These are phyloP conservation scores for Pythium rhizo-oryzae DNA, from an alignment of 352 stramenopile genomes.

Conservation along the genomic window DNA sequence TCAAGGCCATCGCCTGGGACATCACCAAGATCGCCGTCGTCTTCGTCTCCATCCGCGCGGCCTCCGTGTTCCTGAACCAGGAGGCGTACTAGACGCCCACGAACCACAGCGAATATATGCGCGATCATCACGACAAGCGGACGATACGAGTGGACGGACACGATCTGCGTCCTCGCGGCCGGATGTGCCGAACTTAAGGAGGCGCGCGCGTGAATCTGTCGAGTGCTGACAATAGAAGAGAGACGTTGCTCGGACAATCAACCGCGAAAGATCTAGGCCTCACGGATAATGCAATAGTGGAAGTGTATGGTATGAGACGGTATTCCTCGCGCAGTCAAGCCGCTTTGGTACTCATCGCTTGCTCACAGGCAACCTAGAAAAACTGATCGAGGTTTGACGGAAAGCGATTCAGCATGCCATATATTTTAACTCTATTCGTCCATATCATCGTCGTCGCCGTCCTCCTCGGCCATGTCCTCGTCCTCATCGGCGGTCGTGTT, in stretches of 20 bases:
- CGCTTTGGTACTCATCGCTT: not conserved
- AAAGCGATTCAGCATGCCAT: slow-evolving; percentile 9
- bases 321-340: not conserved
- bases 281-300: not conserved
- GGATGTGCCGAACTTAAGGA: too few relatives aligned
- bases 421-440: slow-evolving; percentile 49
- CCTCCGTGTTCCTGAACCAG: slow-evolving; percentile 73
- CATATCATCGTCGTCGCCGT: slow-evolving; percentile 45
- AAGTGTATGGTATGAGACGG: not conserved
- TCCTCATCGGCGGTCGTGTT: slow-evolving; percentile 51
- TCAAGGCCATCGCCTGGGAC: slow-evolving; percentile 77
- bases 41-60: slow-evolving; percentile 74
- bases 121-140: too few relatives aligned
- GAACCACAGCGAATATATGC: not conserved
- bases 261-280: too few relatives aligned
- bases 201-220: too few relatives aligned
- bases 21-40: slow-evolving; percentile 75
- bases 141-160: too few relatives aligned
- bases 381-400: not conserved
- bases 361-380: not conserved
- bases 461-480: slow-evolving; percentile 53
- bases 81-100: slow-evolving; percentile 29
- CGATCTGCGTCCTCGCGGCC: too few relatives aligned
- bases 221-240: not conserved
- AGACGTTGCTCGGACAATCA: not conserved